A percentile compares a stretch with the other conserved stretches of the same genome.
These are phyloP conservation scores for Collybia mongolica DNA, from an alignment of 768 basidiomycete species.

Conservation along the genomic window DNA sequence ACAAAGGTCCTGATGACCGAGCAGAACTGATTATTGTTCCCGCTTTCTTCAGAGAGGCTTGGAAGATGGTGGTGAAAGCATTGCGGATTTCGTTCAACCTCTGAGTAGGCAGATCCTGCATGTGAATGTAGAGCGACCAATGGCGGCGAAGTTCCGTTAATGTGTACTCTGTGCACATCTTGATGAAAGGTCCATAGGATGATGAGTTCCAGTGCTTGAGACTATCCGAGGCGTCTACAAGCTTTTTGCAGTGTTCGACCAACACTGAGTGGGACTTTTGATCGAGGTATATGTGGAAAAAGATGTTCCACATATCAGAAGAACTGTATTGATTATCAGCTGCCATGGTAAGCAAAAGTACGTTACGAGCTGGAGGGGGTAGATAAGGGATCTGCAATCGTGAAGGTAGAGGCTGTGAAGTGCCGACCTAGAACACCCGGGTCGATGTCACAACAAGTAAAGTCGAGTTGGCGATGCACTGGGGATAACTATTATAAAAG, in stretches of 20 bases:
- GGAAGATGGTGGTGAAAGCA: constrained; percentile 10
- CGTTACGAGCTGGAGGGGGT: constrained; percentile 29
- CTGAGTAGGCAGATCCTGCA: constrained; percentile 14
- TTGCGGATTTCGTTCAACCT: constrained; percentile 10
- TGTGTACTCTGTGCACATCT: constrained; percentile 27
- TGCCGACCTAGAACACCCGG: constrained; percentile 31
- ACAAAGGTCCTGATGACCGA: constrained; percentile 8
- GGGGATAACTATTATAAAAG: no score
- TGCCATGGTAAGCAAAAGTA: constrained; percentile 32
- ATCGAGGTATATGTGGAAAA: constrained; percentile 34
- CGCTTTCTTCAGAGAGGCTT: constrained; percentile 3
- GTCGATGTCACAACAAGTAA: constrained; percentile 39
- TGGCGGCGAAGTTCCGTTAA: constrained; percentile 27
- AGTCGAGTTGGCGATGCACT: constrained; percentile 25
- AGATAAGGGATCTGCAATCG: neutral
- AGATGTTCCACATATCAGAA: constrained; percentile 30
- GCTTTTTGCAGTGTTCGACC: constrained; percentile 25
- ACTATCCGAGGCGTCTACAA: constrained; percentile 18
- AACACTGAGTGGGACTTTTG: constrained; percentile 19
- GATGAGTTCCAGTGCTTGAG: constrained; percentile 25
- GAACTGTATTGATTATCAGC: constrained; percentile 16
- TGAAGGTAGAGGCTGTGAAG: neutral
- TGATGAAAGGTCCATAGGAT: constrained; percentile 24
- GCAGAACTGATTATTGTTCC: neutral
- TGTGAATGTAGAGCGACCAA: constrained; percentile 25